Conservation (phyloP, 805 yeast species). For the Saturnispora hagleri region DNA sequence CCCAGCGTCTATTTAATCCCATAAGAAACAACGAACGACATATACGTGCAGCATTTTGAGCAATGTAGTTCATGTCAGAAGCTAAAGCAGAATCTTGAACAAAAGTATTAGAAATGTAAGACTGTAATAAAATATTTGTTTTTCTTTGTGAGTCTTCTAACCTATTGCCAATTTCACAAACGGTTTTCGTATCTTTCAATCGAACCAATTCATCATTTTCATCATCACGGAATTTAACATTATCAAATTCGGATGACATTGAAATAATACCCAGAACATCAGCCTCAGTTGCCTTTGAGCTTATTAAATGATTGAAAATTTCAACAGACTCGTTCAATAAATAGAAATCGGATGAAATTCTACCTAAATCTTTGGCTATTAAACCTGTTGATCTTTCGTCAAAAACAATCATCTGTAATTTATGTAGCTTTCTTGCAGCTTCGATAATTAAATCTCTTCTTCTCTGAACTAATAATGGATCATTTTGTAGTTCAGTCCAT, state of each 20-base stretch:
- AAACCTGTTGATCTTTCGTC: conserved; percentile 79
- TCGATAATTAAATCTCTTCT: conserved; percentile 66
- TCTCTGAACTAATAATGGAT: conserved; percentile 66
- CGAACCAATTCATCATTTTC: conserved; percentile 66
- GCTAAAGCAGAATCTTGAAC: conserved; percentile 72
- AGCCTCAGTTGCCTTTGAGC: conserved; percentile 83
- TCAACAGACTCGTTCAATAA: conserved; percentile 78
- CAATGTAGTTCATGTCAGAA: conserved; percentile 87
- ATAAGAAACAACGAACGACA: conserved; percentile 83
- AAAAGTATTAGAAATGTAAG: conserved; percentile 68
- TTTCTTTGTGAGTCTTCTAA: conserved; percentile 73
- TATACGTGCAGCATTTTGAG: conserved; percentile 91
- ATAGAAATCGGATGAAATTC: conserved; percentile 92
- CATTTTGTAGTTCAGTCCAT: conserved; percentile 77
- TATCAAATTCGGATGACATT: conserved; percentile 90
- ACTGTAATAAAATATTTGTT: conserved; percentile 78
- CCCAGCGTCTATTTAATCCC: conserved; percentile 90
- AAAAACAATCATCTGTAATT: conserved; percentile 85
- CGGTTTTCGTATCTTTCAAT: conserved; percentile 49
- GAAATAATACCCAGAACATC: conserved; percentile 82
- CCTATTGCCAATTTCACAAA: conserved; percentile 78
- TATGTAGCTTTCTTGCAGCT: conserved; percentile 79
- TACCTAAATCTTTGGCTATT: conserved; percentile 79
- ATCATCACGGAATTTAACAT: conserved; percentile 80
- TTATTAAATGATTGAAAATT: conserved; percentile 76